Evolutionary conservation across 768 basidiomycete genomes (phyloP).

Genomic region (Sporobolomyces pararoseus): DNA sequence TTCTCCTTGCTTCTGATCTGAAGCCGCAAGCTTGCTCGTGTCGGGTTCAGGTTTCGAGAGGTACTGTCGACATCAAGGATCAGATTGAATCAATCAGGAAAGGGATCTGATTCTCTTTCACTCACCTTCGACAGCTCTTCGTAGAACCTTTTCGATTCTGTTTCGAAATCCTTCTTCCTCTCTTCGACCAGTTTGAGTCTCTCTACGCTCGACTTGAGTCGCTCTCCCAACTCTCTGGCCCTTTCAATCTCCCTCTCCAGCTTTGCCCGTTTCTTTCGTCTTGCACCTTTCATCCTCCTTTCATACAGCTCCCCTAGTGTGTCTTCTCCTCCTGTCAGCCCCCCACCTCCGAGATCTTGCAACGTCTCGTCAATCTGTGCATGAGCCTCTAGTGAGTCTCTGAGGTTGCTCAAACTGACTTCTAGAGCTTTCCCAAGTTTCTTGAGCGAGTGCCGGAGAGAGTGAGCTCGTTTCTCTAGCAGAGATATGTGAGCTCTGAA

Average conservation of each 20-base stretch:
- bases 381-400: slow-evolving; percentile 18
- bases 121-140: slow-evolving; percentile 41
- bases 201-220: slow-evolving; percentile 28
- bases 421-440: slow-evolving; percentile 28
- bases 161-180: slow-evolving; percentile 37
- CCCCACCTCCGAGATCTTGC: slow-evolving; percentile 21
- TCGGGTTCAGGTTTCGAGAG: slow-evolving; percentile 22
- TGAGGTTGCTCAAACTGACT: neutral
- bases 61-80: slow-evolving; percentile 30
- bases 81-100: neutral
- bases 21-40: slow-evolving; percentile 5
- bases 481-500: slow-evolving; percentile 32
- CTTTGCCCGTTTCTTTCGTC: slow-evolving; percentile 3
- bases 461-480: slow-evolving; percentile 32
- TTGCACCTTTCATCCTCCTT: neutral
- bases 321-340: slow-evolving; percentile 3
- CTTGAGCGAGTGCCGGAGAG: slow-evolving; percentile 33
- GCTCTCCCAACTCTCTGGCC: slow-evolving; percentile 26
- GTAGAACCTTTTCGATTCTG: slow-evolving; percentile 39
- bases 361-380: slow-evolving; percentile 37
- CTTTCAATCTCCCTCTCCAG: slow-evolving; percentile 11
- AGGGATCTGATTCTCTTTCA: too few species aligned
- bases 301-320: slow-evolving; percentile 23
- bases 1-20: slow-evolving; percentile 39
- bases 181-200: slow-evolving; percentile 39